Conservation (phyloP, 1,139 yeast species). For the Candida frijolesensis region DNA sequence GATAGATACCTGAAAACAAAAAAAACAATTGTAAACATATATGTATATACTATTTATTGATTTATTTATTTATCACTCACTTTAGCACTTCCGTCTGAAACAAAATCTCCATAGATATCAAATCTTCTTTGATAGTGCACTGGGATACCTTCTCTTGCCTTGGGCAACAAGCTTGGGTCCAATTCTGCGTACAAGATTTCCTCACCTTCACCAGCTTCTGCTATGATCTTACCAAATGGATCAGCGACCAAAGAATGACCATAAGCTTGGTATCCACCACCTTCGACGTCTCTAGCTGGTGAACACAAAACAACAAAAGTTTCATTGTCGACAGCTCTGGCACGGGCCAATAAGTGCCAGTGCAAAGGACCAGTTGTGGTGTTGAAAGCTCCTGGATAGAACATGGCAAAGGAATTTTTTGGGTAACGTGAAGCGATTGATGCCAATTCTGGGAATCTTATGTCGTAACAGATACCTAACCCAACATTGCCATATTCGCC, state of each 20-base stretch:
- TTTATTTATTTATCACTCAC: slow-evolving; percentile 33
- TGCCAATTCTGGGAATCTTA: slow-evolving; percentile 90
- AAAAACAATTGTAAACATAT: not conserved
- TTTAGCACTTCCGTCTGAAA: slow-evolving; percentile 42
- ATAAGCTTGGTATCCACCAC: slow-evolving; percentile 79
- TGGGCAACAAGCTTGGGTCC: slow-evolving; percentile 62
- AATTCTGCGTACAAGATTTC: slow-evolving; percentile 80
- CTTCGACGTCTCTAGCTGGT: slow-evolving; percentile 77
- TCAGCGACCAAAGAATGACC: slow-evolving; percentile 90
- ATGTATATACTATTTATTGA: too few species aligned
- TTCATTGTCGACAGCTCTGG: slow-evolving; percentile 91
- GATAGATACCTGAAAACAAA: slow-evolving; percentile 5
- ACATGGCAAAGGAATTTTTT: slow-evolving; percentile 80
- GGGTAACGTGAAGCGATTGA: slow-evolving; percentile 72
- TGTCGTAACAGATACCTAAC: slow-evolving; percentile 89
- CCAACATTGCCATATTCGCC: slow-evolving; percentile 80
- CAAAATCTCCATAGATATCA: slow-evolving; percentile 78
- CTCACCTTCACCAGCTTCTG: slow-evolving; percentile 86
- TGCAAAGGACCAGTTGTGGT: slow-evolving; percentile 95
- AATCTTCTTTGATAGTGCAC: slow-evolving; percentile 74
- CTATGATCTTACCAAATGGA: slow-evolving; percentile 78
- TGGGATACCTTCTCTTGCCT: slow-evolving; percentile 74
- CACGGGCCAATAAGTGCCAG: slow-evolving; percentile 85
- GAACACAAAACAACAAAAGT: slow-evolving; percentile 78
- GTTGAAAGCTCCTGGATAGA: slow-evolving; percentile 95